Percentiles rank a stretch among this genome's conserved stretches.
Evolutionary conservation across 2,329 filamentous ascomycete species (phyloP).

Genomic region (Scedosporium aurantiacum): DNA sequence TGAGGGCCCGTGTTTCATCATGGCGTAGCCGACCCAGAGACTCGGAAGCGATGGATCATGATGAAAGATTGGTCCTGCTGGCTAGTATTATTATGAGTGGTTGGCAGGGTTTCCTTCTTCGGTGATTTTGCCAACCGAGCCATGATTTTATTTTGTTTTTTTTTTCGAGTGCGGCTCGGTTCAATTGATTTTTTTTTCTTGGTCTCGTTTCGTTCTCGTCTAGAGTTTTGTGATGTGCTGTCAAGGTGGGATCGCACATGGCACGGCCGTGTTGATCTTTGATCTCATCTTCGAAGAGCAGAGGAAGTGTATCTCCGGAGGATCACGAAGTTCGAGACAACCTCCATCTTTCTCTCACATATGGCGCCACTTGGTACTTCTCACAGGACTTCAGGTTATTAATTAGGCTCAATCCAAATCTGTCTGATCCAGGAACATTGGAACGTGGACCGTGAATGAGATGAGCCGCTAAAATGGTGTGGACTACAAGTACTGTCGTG

Average conservation of each 20-base stretch:
- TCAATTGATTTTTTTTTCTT: neutral
- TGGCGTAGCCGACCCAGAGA: neutral
- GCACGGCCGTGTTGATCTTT: neutral
- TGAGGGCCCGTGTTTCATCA: neutral
- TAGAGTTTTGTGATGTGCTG: neutral
- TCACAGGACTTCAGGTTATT: too few species aligned
- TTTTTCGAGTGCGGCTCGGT: neutral
- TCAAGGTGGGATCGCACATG: neutral
- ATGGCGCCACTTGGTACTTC: too few species aligned
- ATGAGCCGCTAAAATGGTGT: too few species aligned
- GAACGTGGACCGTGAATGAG: too few species aligned
- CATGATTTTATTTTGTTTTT: neutral
- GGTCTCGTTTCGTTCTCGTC: neutral
- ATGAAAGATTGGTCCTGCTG: neutral
- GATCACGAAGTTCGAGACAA: too few species aligned
- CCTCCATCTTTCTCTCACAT: too few species aligned
- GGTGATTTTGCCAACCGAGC: neutral
- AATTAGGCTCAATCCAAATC: too few species aligned
- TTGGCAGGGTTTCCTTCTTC: neutral
- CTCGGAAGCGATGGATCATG: neutral
- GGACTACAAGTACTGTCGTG: too few species aligned
- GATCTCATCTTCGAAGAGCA: too few species aligned
- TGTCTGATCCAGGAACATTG: too few species aligned
- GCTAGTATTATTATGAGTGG: too few species aligned
- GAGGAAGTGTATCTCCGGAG: too few species aligned